Base-by-base conservation (phyloP, 108 stramenopile species). In the Phaeodactylum tricornutum region DNA sequence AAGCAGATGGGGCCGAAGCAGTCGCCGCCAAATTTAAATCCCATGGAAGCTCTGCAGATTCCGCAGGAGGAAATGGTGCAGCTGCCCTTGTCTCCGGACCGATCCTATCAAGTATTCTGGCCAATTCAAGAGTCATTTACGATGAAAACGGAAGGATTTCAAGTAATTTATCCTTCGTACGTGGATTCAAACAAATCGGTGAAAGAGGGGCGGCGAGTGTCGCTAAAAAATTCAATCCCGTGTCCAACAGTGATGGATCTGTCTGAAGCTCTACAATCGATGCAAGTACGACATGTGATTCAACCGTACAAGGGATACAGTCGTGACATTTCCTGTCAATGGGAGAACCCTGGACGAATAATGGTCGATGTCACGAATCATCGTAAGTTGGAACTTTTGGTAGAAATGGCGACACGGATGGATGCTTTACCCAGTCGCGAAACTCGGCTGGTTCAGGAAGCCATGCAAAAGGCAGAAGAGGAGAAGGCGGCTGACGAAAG, bases 251-350 rank as follows among this genome's bases (percentile, higher is more conserved):
- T 79, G 0, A 61, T 64, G 40, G 87, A 89, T 53, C 63, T 89
- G 22, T 67, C 69, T 28, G 70, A 85, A 50, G 87, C 73, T 4
- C 46, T 89, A 38, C 71, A 72, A 52, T 47, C 54, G 27, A 50
- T 89, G 52, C 59, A 63, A 16, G 65, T 89, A 47, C 74, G 75
- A 7, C 87, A 89, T 62, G 83, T 76, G n/a, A 47, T 82, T n/a
- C 81, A 89, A 62, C 87, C 87, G 11, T 48, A 89, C 56, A 84
- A 85, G 52, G 87, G 87, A n/a, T 89, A 84, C 40, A 67, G 78
- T 23, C 66, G 79, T 15, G 87, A 84, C 54, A 61, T 64, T 21
- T 45, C 61, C 19, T 65, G 71, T 29, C 50, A 74, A 31, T 89
- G 87, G 87, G 81, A 83, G 46, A 89, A 89, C 59, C 81, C 74